Conservation (phyloP, 768 basidiomycete species). For the Kwoniella sp. region DNA sequence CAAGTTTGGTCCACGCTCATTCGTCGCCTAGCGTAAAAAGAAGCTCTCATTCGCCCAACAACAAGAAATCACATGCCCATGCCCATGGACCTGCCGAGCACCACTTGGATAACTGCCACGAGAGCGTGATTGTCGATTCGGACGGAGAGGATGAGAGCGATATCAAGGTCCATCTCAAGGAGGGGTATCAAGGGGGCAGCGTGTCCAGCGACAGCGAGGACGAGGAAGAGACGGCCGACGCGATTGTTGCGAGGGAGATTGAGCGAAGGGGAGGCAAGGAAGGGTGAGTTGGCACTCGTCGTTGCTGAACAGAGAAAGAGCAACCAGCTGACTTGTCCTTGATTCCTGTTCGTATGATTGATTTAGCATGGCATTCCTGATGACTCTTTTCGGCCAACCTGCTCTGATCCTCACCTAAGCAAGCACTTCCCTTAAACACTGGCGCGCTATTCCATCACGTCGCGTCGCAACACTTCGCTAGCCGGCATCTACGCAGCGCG, state of each 20-base stretch:
- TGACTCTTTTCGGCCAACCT: constrained; percentile 52
- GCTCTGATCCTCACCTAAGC: constrained; percentile 50
- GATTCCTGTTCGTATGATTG: not conserved
- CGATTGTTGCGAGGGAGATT: constrained; percentile 42
- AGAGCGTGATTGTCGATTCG: constrained; percentile 18
- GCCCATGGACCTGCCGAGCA: not conserved
- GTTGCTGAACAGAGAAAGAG: not conserved
- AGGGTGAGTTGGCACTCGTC: constrained; percentile 37
- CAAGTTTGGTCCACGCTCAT: constrained; percentile 14
- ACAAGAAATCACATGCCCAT: not conserved
- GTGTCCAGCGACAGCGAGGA: constrained; percentile 34
- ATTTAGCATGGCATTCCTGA: constrained; percentile 45
- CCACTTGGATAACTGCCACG: constrained; percentile 1
- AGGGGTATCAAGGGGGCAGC: constrained; percentile 29
- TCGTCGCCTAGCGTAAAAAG: constrained; percentile 3
- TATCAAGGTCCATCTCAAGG: constrained; percentile 32
- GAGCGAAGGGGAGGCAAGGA: constrained; percentile 46
- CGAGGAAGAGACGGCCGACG: constrained; percentile 46
- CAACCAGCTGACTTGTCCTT: not conserved
- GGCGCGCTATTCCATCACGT: not conserved
- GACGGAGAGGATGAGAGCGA: constrained; percentile 31
- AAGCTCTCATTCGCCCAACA: not conserved
- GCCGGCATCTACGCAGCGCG: too few relatives aligned
- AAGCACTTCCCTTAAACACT: not conserved
- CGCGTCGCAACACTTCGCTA: not conserved